Conservation (phyloP, 257 asterid species). For the Solanum chiquidenum region DNA sequence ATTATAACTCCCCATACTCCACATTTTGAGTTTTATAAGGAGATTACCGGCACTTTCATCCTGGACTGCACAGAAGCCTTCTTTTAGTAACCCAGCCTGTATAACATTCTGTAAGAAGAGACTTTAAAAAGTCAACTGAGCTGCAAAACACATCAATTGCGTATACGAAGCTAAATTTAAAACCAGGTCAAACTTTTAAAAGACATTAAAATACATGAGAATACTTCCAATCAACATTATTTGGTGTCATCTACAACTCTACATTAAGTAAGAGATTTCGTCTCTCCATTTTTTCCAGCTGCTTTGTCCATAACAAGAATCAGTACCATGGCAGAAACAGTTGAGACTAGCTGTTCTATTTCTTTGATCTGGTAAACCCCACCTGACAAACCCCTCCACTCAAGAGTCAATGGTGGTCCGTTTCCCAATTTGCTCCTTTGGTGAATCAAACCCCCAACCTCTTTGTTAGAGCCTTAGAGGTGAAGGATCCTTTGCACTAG, state of each 20-base stretch:
- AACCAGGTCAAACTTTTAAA: not conserved
- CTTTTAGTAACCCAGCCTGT: conserved; percentile 80
- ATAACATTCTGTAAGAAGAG: conserved; percentile 45
- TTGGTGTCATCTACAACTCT: not conserved
- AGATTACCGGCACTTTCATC: conserved; percentile 93
- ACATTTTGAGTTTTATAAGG: not conserved
- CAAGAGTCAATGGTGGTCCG: not conserved
- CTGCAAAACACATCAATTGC: not conserved
- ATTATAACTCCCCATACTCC: not conserved
- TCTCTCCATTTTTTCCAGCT: not conserved
- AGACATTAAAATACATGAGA: not conserved
- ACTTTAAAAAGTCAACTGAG: conserved; percentile 8
- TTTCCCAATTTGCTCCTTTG: not conserved
- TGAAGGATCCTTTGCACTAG: not conserved
- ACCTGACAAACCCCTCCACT: not conserved
- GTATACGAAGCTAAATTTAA: not conserved
- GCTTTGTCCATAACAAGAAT: not conserved
- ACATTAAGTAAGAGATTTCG: not conserved
- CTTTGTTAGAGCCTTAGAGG: not conserved
- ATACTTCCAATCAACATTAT: not conserved
- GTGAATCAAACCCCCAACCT: not conserved
- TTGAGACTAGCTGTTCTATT: not conserved
- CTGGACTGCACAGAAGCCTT: conserved; percentile 84
- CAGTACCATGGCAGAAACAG: not conserved
- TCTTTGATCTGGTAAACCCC: not conserved